phyloP scores from a whole-genome alignment of 345 rosid genomes.

The Hevea brasiliensis region DNA sequence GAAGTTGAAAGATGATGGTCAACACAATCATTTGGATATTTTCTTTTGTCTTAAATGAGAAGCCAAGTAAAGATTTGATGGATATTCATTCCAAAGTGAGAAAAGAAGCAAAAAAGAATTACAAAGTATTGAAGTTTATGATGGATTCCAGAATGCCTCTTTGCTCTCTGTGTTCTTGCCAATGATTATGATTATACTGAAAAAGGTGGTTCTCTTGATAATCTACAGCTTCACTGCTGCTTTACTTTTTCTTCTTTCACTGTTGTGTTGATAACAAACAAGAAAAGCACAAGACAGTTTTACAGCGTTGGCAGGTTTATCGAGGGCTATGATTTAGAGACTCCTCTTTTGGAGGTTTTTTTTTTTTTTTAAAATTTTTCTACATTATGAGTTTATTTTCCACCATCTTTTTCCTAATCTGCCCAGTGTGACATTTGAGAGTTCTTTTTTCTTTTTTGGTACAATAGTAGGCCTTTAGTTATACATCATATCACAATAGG shows the following conservation, averaged over 20 bases:
- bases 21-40: slow-evolving; percentile 28
- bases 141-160: slow-evolving; percentile 29
- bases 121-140: slow-evolving; percentile 25
- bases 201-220: slow-evolving; percentile 36
- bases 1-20: slow-evolving; percentile 18
- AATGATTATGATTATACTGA: slow-evolving; percentile 41
- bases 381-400: not conserved
- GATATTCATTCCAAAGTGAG: slow-evolving; percentile 34
- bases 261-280: slow-evolving; percentile 26
- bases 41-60: slow-evolving; percentile 29
- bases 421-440: not conserved
- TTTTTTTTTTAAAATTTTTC: not conserved
- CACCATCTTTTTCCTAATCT: not conserved
- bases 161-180: slow-evolving; percentile 31
- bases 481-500: too few relatives aligned
- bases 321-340: slow-evolving; percentile 29
- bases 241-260: not conserved
- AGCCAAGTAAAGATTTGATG: slow-evolving; percentile 25
- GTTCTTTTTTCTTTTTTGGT: too few relatives aligned
- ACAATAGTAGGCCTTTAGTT: too few relatives aligned
- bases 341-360: slow-evolving; percentile 8
- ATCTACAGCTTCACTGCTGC: slow-evolving; percentile 12
- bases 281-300: slow-evolving; percentile 29
- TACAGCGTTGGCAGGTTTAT: slow-evolving; percentile 33
- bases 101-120: not conserved